Conservation (phyloP, 495 filamentous ascomycete genomes). For the Parathielavia hyrcaniae region DNA sequence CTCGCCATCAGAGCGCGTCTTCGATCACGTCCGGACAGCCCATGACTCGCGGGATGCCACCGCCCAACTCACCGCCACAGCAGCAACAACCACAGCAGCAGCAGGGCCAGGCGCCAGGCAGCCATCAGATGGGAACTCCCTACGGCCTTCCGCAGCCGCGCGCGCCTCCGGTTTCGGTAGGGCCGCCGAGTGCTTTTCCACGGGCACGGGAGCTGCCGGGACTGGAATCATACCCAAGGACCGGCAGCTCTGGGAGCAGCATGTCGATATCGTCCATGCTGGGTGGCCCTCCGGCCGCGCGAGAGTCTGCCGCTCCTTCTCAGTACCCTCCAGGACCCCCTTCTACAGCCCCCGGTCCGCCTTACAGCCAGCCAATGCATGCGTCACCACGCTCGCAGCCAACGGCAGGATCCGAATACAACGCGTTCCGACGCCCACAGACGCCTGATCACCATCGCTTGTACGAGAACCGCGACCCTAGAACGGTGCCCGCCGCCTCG, state of each 20-base stretch:
- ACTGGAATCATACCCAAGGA: slow-evolving; percentile 43
- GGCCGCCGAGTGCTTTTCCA: slow-evolving; percentile 47
- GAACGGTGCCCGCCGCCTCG: slow-evolving; percentile 42
- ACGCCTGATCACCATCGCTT: slow-evolving; percentile 61
- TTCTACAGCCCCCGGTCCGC: slow-evolving; percentile 43
- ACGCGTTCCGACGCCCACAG: slow-evolving; percentile 59
- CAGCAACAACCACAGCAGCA: slow-evolving; percentile 30
- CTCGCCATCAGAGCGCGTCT: slow-evolving; percentile 50
- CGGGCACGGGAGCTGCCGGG: slow-evolving; percentile 51
- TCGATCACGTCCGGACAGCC: slow-evolving; percentile 42
- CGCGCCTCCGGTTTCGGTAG: slow-evolving; percentile 47
- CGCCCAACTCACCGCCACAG: slow-evolving; percentile 46
- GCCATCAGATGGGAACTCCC: slow-evolving; percentile 39
- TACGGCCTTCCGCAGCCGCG: slow-evolving; percentile 45
- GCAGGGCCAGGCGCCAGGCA: slow-evolving; percentile 35
- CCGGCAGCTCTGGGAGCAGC: slow-evolving; percentile 53
- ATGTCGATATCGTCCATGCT: slow-evolving; percentile 98
- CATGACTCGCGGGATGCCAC: slow-evolving; percentile 48
- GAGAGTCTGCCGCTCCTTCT: slow-evolving; percentile 46
- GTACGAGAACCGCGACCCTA: slow-evolving; percentile 44
- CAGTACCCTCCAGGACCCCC: slow-evolving; percentile 52
- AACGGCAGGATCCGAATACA: slow-evolving; percentile 47
- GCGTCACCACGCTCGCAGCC: slow-evolving; percentile 48
- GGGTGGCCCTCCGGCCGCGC: slow-evolving; percentile 52
- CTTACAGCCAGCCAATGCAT: slow-evolving; percentile 43